These are phyloP conservation scores for Gossypium bickii DNA, from an alignment of 345 rosid genomes.

Conservation along the genomic window DNA sequence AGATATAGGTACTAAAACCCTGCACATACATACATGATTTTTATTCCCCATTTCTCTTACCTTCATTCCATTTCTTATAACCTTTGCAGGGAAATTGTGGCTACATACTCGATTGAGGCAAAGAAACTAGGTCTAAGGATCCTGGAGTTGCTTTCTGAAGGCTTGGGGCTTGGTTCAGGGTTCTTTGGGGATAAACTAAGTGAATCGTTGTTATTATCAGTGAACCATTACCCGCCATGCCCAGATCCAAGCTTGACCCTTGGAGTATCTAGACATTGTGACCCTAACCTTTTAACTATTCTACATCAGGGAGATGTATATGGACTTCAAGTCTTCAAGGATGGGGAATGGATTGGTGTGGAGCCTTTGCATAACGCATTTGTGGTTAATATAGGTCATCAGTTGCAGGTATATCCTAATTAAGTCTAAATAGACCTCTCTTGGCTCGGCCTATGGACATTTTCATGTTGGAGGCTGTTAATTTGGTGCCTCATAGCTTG, in stretches of 20 bases:
- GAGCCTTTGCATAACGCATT: conserved; percentile 29
- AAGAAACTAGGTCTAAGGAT: conserved; percentile 26
- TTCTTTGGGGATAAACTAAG: conserved; percentile 15
- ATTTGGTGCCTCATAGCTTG: too few relatives aligned
- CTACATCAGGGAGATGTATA: conserved; percentile 26
- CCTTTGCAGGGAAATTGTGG: conserved; percentile 20
- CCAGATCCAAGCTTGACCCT: conserved; percentile 35
- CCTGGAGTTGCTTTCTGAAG: conserved; percentile 27
- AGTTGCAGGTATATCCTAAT: conserved; percentile 15
- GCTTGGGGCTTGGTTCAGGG: conserved; percentile 27
- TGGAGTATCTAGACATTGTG: conserved; percentile 26
- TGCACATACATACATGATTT: background rate
- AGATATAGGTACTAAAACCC: conserved; percentile 9
- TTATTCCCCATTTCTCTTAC: background rate
- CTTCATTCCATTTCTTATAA: background rate
- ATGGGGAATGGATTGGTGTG: conserved; percentile 29
- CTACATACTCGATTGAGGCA: conserved; percentile 21
- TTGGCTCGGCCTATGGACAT: too few relatives aligned
- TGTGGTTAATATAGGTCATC: conserved; percentile 27
- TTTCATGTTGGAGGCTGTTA: background rate
- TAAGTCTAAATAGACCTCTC: background rate
- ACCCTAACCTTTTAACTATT: conserved; percentile 24
- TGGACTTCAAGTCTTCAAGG: conserved; percentile 34
- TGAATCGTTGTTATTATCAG: background rate
- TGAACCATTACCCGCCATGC: conserved; percentile 31